These are phyloP conservation scores for Sphaceloma murrayae DNA, from an alignment of 2,329 filamentous ascomycete genomes.

Conservation along the genomic window DNA sequence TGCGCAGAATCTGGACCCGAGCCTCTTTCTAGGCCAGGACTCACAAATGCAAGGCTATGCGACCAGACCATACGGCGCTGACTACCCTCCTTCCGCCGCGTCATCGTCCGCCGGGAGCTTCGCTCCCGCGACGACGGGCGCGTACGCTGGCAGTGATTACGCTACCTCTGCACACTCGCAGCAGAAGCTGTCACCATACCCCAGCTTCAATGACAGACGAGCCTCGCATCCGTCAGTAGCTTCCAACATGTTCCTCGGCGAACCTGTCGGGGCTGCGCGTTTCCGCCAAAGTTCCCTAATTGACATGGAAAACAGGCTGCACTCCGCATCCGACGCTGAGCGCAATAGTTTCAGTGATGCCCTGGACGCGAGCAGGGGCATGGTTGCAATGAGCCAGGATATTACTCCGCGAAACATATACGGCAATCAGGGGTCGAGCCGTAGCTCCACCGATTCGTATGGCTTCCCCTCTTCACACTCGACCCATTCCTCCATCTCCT, in stretches of 20 bases:
- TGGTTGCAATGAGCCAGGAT: constrained; percentile 93
- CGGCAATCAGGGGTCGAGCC: constrained; percentile 51
- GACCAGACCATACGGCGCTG: constrained; percentile 61
- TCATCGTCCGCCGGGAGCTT: constrained; percentile 61
- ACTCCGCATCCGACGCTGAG: constrained; percentile 46
- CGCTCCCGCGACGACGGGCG: constrained; percentile 48
- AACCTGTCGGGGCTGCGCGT: constrained; percentile 36
- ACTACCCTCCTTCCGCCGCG: constrained; percentile 61
- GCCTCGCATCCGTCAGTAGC: constrained; percentile 77
- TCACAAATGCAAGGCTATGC: constrained; percentile 28
- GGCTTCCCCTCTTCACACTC: constrained; percentile 82
- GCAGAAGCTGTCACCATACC: constrained; percentile 40
- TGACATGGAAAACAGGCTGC: constrained; percentile 53
- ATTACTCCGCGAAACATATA: constrained; percentile 83
- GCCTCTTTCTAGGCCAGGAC: constrained; percentile 15
- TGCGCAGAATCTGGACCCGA: constrained; percentile 53
- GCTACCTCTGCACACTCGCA: constrained; percentile 26
- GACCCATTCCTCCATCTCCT: constrained; percentile 81
- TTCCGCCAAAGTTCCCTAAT: constrained; percentile 53
- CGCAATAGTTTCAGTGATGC: constrained; percentile 73
- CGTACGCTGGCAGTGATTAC: constrained; percentile 62
- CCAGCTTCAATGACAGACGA: constrained; percentile 54
- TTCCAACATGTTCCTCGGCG: constrained; percentile 43
- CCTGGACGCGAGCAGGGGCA: constrained; percentile 84
- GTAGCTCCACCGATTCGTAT: constrained; percentile 76